Conservation (phyloP, 2,329 filamentous ascomycete species). For the Knoxdaviesia capensis region DNA sequence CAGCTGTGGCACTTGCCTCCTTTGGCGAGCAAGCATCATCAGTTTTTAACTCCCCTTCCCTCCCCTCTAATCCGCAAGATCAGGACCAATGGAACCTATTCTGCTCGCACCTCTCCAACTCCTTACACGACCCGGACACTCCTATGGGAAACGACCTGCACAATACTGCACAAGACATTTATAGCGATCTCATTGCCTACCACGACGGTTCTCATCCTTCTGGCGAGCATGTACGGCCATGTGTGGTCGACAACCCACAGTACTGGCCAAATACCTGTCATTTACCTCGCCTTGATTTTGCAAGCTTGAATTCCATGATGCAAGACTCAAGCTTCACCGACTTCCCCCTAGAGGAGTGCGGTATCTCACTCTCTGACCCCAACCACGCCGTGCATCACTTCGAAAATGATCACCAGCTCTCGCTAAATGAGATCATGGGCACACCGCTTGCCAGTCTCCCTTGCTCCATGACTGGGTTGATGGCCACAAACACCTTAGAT, state of each 20-base stretch:
- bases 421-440: conserved; percentile 3
- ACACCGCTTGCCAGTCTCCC: conserved; percentile 3
- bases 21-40: conserved; percentile 6
- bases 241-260: conserved; percentile 5
- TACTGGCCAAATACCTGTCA: conserved; percentile 6
- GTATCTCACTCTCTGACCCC: conserved; percentile 5
- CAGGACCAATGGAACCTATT: no score
- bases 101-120: no score
- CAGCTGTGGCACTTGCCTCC: conserved; percentile 12
- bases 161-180: conserved; percentile 1
- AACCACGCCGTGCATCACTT: conserved; percentile 4
- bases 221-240: conserved; percentile 4
- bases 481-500: no score
- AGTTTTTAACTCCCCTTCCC: no score
- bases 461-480: conserved; percentile 1
- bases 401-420: conserved; percentile 4
- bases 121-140: neutral
- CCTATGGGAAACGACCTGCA: neutral
- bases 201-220: conserved; percentile 4
- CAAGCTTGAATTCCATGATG: conserved; percentile 3
- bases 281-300: conserved; percentile 6
- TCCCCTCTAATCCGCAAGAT: no score
- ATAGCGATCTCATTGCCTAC: conserved; percentile 2
- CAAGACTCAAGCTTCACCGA: conserved; percentile 1
- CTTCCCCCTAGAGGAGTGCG: conserved; percentile 4